Base-by-base conservation (phyloP, 306 rosid species). In the Begonia fuchsioides region DNA sequence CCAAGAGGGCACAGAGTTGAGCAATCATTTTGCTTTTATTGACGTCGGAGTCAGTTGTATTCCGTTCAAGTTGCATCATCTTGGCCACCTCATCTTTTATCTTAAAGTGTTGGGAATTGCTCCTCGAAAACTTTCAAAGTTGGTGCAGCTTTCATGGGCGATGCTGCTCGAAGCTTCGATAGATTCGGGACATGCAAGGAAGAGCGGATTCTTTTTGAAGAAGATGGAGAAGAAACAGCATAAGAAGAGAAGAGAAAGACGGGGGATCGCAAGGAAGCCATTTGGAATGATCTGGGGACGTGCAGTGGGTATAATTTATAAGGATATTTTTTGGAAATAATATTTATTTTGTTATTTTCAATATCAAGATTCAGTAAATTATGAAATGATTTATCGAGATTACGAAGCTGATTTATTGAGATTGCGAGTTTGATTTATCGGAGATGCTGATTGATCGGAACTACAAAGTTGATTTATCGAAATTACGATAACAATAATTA, bases 1-100 rank as follows among this genome's bases (percentile, higher is more conserved):
- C 88, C 76, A 78, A 57, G 12, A 87, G 62, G 49, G 76, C 50
- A 50, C 72, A 70, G 51, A 87, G 62, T 74, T 80, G 53, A 8
- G 0, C 26, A 35, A 0, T 43, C 38, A 0, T 58, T 39, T 10
- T 75, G 47, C 10, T 40, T 17, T 10, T 40, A 40, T 40, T 40
- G 44, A 5, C n/a, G 44, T 20, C 44, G 11, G 44, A 10, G 44
- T 40, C n/a, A n/a, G 49, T 12, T 10, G 48, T 12, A 15, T 50
- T 40, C 13, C n/a, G 11, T 40, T 40, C 1, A 2, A 40, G 44
- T 40, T 10, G 44, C 11, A 12, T 9, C 52, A 68, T 55, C 52
- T 69, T 49, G 46, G 26, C 51, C 64, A 72, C 64, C 32, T 66
- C 75, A 11, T 59, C 55, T 11, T 13, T 59, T 11, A 55, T 18